Evolutionary conservation across 1,284 basidiomycete genomes (phyloP).

Genomic region (Stygiomarasmius scandens): DNA sequence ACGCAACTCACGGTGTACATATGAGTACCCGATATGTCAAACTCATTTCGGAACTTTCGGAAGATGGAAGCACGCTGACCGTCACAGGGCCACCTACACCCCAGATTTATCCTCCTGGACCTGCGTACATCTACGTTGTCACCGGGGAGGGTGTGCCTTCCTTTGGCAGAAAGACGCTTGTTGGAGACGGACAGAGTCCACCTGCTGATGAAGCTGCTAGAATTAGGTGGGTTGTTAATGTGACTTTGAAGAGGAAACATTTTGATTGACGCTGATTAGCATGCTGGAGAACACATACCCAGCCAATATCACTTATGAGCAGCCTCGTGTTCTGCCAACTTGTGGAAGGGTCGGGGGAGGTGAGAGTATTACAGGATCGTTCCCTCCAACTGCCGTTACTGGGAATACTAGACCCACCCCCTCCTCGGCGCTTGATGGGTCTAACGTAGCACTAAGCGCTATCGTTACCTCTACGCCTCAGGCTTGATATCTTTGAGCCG

Average conservation of each 20-base stretch:
- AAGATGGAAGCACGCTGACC: slow-evolving; percentile 32
- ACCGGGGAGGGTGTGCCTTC: slow-evolving; percentile 32
- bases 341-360: not conserved
- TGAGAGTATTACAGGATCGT: not conserved
- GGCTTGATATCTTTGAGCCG: too few species aligned
- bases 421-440: too few species aligned
- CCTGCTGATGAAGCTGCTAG: not conserved
- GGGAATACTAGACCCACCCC: not conserved
- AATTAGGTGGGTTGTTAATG: slow-evolving; percentile 46
- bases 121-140: slow-evolving; percentile 55
- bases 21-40: slow-evolving; percentile 50
- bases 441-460: too few species aligned
- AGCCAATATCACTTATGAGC: not conserved
- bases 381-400: not conserved
- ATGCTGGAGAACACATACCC: not conserved
- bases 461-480: too few species aligned
- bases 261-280: slow-evolving; percentile 41
- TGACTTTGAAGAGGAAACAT: slow-evolving; percentile 49
- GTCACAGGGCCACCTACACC: slow-evolving; percentile 43
- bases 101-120: slow-evolving; percentile 52
- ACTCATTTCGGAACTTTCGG: slow-evolving; percentile 29
- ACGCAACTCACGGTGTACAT: slow-evolving; percentile 49
- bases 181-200: not conserved
- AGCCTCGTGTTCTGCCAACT: not conserved
- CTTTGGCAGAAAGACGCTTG: not conserved